Percentiles rank a stretch among this genome's conserved stretches.
These are phyloP conservation scores for Xylariales sp. DNA, from an alignment of 2,329 filamentous ascomycete genomes.

Conservation along the genomic window DNA sequence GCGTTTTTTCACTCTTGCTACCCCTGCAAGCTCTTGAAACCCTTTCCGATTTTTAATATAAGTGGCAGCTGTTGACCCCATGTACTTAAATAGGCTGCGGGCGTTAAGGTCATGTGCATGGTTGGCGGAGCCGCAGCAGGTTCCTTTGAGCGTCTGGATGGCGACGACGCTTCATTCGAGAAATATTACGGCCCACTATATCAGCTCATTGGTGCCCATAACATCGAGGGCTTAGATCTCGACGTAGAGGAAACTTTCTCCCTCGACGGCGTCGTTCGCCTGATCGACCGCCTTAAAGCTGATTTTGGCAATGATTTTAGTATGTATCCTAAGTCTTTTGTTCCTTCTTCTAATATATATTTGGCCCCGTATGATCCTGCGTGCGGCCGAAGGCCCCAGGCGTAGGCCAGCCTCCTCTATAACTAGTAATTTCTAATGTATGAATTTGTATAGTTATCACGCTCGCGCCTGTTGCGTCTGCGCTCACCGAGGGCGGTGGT, in stretches of 20 bases:
- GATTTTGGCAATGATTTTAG: slow-evolving; percentile 77
- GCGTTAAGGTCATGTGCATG: slow-evolving; percentile 81
- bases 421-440: not conserved
- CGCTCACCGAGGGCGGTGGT: slow-evolving; percentile 63
- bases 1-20: no score
- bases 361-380: not conserved
- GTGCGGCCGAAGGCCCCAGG: not conserved
- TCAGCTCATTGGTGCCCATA: slow-evolving; percentile 69
- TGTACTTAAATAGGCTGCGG: slow-evolving; percentile 57
- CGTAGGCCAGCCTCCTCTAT: not conserved
- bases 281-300: slow-evolving; percentile 73
- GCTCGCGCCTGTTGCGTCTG: slow-evolving; percentile 83
- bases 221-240: slow-evolving; percentile 77
- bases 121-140: slow-evolving; percentile 56
- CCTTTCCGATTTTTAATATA: no score
- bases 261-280: slow-evolving; percentile 71
- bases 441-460: slow-evolving; percentile 68
- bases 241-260: slow-evolving; percentile 84
- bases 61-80: no score
- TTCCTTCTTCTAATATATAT: no score
- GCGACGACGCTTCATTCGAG: slow-evolving; percentile 72
- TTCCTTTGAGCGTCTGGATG: slow-evolving; percentile 71
- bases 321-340: not conserved
- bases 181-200: slow-evolving; percentile 73
- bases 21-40: no score